Evolutionary conservation across 768 basidiomycete species (phyloP).

Genomic region (Trametes gibbosa): DNA sequence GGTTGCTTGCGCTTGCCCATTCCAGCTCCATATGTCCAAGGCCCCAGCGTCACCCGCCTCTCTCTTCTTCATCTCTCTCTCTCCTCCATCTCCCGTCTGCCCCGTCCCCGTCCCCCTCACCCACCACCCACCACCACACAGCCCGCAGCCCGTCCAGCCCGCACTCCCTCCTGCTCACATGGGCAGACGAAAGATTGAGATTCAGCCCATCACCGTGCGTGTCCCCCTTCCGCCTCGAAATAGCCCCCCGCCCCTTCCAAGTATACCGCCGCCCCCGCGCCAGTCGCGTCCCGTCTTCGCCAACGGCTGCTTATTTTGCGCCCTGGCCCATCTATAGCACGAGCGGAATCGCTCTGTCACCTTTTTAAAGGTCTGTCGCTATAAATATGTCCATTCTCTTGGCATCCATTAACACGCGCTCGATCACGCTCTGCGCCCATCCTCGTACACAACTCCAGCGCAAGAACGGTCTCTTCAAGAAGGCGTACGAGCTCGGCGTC

Average conservation of each 20-base stretch:
- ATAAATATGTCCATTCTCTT: conserved; percentile 39
- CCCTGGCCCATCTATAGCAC: conserved; percentile 57
- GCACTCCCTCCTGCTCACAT: conserved; percentile 32
- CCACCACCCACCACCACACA: background rate
- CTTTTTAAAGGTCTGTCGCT: conserved; percentile 73
- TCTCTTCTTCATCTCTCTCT: conserved; percentile 14
- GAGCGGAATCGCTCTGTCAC: conserved; percentile 90
- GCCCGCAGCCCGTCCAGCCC: background rate
- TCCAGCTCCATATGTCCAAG: conserved; percentile 18
- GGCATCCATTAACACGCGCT: conserved; percentile 52
- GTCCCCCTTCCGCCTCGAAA: conserved; percentile 20
- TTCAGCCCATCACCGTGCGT: conserved; percentile 76
- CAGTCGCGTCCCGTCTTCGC: conserved; percentile 26
- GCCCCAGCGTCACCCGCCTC: conserved; percentile 10
- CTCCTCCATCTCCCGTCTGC: conserved; percentile 4
- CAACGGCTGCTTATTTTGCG: conserved; percentile 29
- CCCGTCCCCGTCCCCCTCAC: conserved; percentile 3
- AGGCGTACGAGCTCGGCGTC: conserved; percentile 88
- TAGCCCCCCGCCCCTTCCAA: conserved; percentile 31
- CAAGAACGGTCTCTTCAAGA: conserved; percentile 89
- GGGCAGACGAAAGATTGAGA: conserved; percentile 82
- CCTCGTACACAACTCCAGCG: conserved; percentile 45
- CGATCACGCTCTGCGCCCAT: conserved; percentile 16
- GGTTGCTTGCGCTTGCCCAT: conserved; percentile 20
- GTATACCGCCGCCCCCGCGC: conserved; percentile 21